Evolutionary conservation across 2,329 filamentous ascomycete species (phyloP).

Genomic region (Sclerotinia subarctica): DNA sequence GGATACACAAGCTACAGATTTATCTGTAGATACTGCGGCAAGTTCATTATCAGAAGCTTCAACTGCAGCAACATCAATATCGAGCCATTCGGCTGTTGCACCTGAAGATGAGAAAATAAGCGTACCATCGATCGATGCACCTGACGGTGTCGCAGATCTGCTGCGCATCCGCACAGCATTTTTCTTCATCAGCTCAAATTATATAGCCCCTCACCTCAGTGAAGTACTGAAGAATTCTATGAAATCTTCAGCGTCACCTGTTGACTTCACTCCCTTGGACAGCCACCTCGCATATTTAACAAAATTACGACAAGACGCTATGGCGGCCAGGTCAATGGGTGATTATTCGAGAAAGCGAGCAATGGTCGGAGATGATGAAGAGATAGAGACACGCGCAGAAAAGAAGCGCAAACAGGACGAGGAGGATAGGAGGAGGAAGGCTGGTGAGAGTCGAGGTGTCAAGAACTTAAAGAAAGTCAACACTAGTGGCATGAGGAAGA

Average conservation of each 20-base stretch:
- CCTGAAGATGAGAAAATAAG: conserved; percentile 30
- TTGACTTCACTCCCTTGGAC: conserved; percentile 70
- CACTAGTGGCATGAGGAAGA: conserved; percentile 90
- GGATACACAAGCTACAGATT: conserved; percentile 35
- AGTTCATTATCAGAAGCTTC: conserved; percentile 42
- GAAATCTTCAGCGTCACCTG: conserved; percentile 36
- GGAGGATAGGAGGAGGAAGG: conserved; percentile 82
- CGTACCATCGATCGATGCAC: conserved; percentile 30
- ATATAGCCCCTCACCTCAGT: conserved; percentile 43
- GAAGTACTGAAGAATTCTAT: conserved; percentile 42
- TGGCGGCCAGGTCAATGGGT: conserved; percentile 62
- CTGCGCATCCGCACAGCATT: conserved; percentile 49
- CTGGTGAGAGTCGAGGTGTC: conserved; percentile 68
- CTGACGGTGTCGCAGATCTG: conserved; percentile 43
- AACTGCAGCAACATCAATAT: conserved; percentile 40
- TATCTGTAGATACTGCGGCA: conserved; percentile 38
- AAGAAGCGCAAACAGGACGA: conserved; percentile 86
- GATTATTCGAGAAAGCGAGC: conserved; percentile 70
- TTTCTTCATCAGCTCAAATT: conserved; percentile 49
- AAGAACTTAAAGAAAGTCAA: conserved; percentile 86
- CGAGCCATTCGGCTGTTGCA: conserved; percentile 28
- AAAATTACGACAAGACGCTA: conserved; percentile 66
- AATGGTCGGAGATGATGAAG: conserved; percentile 62
- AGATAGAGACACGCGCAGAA: conserved; percentile 60
- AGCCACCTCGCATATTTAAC: conserved; percentile 65